These are phyloP conservation scores for Emericellopsis terricola DNA, from an alignment of 495 filamentous ascomycete species.

Conservation along the genomic window DNA sequence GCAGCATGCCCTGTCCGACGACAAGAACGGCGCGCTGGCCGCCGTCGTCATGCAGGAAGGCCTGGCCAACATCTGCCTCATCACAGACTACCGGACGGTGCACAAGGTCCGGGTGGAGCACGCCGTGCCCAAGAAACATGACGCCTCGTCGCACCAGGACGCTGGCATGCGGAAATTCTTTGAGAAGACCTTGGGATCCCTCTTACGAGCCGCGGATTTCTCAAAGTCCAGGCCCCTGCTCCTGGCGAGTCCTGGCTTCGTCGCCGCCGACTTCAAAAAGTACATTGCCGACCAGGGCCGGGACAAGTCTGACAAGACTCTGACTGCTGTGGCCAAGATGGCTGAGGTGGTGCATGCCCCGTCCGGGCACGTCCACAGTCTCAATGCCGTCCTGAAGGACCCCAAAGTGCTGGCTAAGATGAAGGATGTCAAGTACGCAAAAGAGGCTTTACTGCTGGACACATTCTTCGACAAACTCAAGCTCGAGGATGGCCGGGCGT, in stretches of 20 bases:
- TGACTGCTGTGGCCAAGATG: conserved; percentile 40
- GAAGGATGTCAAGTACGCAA: conserved; percentile 69
- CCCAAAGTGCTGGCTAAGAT: conserved; percentile 58
- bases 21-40: conserved; percentile 60
- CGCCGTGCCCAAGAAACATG: conserved; percentile 62
- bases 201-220: conserved; percentile 66
- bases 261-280: conserved; percentile 60
- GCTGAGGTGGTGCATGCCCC: conserved; percentile 65
- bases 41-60: conserved; percentile 94
- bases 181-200: conserved; percentile 53
- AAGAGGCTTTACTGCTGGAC: conserved; percentile 75
- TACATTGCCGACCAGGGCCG: conserved; percentile 60
- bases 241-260: conserved; percentile 78
- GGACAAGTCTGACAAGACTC: conserved; percentile 41
- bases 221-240: conserved; percentile 51
- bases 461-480: conserved; percentile 61
- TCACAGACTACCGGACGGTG: conserved; percentile 81
- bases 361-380: conserved; percentile 65
- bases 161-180: conserved; percentile 71
- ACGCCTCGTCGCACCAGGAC: conserved; percentile 42
- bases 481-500: conserved; percentile 76
- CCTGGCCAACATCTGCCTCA: conserved; percentile 78
- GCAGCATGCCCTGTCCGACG: conserved; percentile 57
- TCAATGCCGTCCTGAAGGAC: conserved; percentile 72
- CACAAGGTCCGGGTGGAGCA: conserved; percentile 76